Evolutionary conservation across 495 filamentous ascomycete genomes (phyloP), one percentile per base, ranked within the genome.

Genomic region (Penicillium taxi): DNA sequence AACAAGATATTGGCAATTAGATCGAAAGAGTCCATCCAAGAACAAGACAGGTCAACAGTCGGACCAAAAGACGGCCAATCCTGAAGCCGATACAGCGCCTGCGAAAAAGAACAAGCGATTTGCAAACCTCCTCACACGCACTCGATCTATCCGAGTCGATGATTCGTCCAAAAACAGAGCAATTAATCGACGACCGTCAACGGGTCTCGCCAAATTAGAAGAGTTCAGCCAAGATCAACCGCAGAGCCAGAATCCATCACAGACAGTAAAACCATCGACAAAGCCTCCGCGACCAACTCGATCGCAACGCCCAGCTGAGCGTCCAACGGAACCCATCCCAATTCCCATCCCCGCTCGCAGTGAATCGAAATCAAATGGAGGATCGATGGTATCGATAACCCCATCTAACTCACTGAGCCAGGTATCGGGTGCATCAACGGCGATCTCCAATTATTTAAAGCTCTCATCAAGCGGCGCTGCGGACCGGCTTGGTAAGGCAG

Each of bases 371-470:
- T 68, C 56, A 48, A 61, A 71, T 32, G 50, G 72, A 59, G 42
- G 64, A 48, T 53, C 66, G 42, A 67, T 69, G 58, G 61, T 73
- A 9, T 53, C 66, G 42, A 67, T 69, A 56, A 59, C 73, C 11
- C 56, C 64, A n/a, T 76, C 76, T 0, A 64, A 59, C 12, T 78
- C 79, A 0, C 67, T 78, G 42, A 76, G 78, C 32, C 81, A 86
- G 37, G 66, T 68, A 5, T 70, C 66, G 22, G 78, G 71, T 21
- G 70, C 74, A 30, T 77, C 78, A 15, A 76, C 75, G 31, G 67
- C 71, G 2, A 77, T 89, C 23, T 74, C 90, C 47, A 80, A 71
- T 40, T 84, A 81, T 26, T 59, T 90, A 13, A 87, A 83, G 56
- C 76, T 70, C 39, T 77, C 76, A 15, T 76, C 80, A 15, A 79